Evolutionary conservation across 768 basidiomycete species (phyloP), one percentile per base, ranked within the genome.

Genomic region (Tulasnella sp.): DNA sequence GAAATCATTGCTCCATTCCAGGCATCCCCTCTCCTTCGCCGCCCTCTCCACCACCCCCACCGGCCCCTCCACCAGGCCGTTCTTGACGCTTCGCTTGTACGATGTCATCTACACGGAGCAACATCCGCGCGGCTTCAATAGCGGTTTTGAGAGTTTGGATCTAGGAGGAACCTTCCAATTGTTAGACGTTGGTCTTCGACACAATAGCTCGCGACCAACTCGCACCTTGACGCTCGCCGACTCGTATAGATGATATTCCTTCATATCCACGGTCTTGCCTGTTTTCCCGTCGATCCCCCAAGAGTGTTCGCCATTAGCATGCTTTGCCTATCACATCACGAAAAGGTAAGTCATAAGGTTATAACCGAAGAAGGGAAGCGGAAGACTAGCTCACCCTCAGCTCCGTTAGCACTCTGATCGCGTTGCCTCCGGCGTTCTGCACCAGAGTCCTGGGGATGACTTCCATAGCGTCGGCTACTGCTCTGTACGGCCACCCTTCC

Each of bases 141-240:
- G 96, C 93, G 7, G 93, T 99, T 79, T 98, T 97, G 68, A 94
- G 74, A 8, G 84, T 97, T 77, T 98, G 94, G 34, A 94, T 85
- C 86, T 85, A 63, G 24, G n/a, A 42, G 38, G 24, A 34, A 45
- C 10, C n/a, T n/a, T n/a, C n/a, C n/a, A 15, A 46, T 46, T 56
- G 29, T 24, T 38, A 15, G 34, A 5, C 34, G 15, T 46, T 50
- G 22, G 10, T 50, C 21, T 12, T 56, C 41, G 17, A 7, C 9
- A 49, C 25, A 44, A n/a, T 56, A 5, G 43, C 50, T 56, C 8
- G 5, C 38, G 49, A 62, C 7, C 25, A 24, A 42, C 4, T 56
- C 68, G 22, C 60, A 84, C 83, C 78, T 98, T 98, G 68, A 99
- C 94, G 64, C 90, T 92, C 3, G 94, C 92, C 34, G 87, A 91